Base-by-base conservation (phyloP, 805 yeast genomes). In the Saccharomyces mikatae region DNA sequence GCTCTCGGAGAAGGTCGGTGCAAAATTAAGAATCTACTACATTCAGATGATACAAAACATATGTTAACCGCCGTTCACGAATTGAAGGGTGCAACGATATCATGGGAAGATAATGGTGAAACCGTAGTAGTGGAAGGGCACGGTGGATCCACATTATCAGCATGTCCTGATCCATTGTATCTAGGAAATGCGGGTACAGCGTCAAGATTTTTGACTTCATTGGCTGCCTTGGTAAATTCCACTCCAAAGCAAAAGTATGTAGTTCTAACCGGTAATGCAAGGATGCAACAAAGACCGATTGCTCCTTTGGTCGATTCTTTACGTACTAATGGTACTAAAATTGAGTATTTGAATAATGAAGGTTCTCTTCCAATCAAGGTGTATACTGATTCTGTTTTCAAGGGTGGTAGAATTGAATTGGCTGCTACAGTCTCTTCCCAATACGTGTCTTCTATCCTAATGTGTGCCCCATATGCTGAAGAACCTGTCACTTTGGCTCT, bases 171-270 rank as follows among this genome's bases (percentile, higher is more conserved):
- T 52, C 86, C 83, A 58, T 75, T 94, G 54, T 94, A 89, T 71
- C 77, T 94, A 58, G 99, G 99, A 55, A 94, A 94, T 67, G 98
- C 99, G 1, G 99, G 99, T 60, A 94, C 99, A 47, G 98, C 99
- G 3, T 88, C 97, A 5, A 80, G 99, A 65, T 94, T 94, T 70
- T 79, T 94, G 66, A 88, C 97, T 2, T 82, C 97, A 1, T 92
- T 94, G 29, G 96, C 96, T 21, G 80, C 96, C n/a, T 75, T 91
- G 56, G 96, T 87, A 4, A 76, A 80, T 22, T 74, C 83, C 29
- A 65, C 78, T 14, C 65, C 68, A 2, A 67, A 62, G 4, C 64
- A 68, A 10, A 74, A 77, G 32, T 65, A 75, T 56, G 82, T 90
- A 29, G 74, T 82, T 6, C 77, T 94, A 58, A 94, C 98, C 1